A percentile compares a stretch with the other conserved stretches of the same genome.
Evolutionary conservation across 2,329 filamentous ascomycete genomes (phyloP).

Genomic region (Epichloe hybrida): DNA sequence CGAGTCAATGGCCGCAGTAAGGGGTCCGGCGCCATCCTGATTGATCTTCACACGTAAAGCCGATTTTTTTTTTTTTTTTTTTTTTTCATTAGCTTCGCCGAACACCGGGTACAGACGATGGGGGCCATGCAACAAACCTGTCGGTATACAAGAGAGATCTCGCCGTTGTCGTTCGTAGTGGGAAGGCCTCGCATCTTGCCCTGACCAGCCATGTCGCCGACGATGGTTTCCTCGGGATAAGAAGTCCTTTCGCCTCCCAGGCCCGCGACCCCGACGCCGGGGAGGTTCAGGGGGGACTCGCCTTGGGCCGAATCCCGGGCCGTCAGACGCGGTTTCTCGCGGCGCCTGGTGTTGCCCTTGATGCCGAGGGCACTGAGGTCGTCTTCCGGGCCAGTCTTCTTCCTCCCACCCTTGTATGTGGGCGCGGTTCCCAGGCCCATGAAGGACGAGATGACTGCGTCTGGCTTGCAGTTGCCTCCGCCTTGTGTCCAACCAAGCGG

Average conservation of each 20-base stretch:
- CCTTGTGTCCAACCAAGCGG: slow-evolving; percentile 4
- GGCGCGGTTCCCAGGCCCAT: slow-evolving; percentile 1
- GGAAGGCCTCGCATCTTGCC: slow-evolving; percentile 1
- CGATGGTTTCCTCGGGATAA: slow-evolving; percentile 1
- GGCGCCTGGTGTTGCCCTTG: not conserved
- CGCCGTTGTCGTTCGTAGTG: slow-evolving; percentile 1
- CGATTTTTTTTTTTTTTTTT: too few relatives aligned
- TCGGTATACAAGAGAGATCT: not conserved
- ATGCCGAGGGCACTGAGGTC: not conserved
- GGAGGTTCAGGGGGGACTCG: not conserved
- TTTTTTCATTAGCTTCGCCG: too few relatives aligned
- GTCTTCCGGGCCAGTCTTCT: not conserved
- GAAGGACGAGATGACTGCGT: slow-evolving; percentile 1
- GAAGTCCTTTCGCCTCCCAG: not conserved
- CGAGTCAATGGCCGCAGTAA: not conserved
- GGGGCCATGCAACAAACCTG: not conserved
- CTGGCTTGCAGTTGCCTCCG: slow-evolving; percentile 3
- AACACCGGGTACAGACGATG: too few relatives aligned
- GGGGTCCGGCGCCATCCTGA: slow-evolving; percentile 1
- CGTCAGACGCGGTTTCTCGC: not conserved
- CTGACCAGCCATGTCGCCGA: not conserved
- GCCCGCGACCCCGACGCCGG: not conserved
- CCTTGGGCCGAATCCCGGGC: too few relatives aligned
- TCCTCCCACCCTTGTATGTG: not conserved
- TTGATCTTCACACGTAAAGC: not conserved